Evolutionary conservation across 2,329 filamentous ascomycete species (phyloP).

Genomic region (Aspergillus glaucus): DNA sequence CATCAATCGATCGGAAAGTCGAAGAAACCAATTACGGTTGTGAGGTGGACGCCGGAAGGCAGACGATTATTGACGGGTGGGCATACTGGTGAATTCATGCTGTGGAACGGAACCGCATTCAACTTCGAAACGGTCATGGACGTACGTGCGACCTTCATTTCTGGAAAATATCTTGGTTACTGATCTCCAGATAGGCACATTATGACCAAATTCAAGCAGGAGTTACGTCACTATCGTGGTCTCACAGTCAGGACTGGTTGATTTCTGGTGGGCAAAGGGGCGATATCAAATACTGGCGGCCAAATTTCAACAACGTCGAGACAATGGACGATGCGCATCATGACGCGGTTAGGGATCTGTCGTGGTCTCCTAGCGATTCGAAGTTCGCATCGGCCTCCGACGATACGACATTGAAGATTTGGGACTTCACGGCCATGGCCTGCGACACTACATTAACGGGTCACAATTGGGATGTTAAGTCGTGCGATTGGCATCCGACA

Average conservation of each 20-base stretch:
- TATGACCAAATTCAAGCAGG: conserved; percentile 51
- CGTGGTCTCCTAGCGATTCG: conserved; percentile 87
- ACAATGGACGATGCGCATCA: conserved; percentile 78
- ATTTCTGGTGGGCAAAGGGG: conserved; percentile 93
- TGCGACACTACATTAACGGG: conserved; percentile 80
- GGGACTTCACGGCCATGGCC: conserved; percentile 82
- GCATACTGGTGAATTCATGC: conserved; percentile 92
- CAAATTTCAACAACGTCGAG: conserved; percentile 98
- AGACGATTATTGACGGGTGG: conserved; percentile 85
- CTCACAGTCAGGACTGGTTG: conserved; percentile 94
- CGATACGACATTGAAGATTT: conserved; percentile 88
- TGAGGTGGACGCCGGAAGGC: conserved; percentile 95
- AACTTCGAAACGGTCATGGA: conserved; percentile 99
- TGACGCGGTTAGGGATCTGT: conserved; percentile 82
- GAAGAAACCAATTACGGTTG: conserved; percentile 94
- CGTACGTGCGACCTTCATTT: conserved; percentile 26
- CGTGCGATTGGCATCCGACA: conserved; percentile 93
- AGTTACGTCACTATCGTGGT: conserved; percentile 56
- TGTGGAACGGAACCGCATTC: conserved; percentile 98
- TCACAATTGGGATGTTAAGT: conserved; percentile 98
- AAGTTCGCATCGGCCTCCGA: conserved; percentile 97
- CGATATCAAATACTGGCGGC: conserved; percentile 96
- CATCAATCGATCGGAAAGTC: conserved; percentile 99
- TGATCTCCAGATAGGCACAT: conserved; percentile 55
- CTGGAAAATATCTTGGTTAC: conserved; percentile 2